Evolutionary conservation across 805 yeast genomes (phyloP), one percentile per base, ranked within the genome.

Genomic region (Monosporozyma yasuniensis): DNA sequence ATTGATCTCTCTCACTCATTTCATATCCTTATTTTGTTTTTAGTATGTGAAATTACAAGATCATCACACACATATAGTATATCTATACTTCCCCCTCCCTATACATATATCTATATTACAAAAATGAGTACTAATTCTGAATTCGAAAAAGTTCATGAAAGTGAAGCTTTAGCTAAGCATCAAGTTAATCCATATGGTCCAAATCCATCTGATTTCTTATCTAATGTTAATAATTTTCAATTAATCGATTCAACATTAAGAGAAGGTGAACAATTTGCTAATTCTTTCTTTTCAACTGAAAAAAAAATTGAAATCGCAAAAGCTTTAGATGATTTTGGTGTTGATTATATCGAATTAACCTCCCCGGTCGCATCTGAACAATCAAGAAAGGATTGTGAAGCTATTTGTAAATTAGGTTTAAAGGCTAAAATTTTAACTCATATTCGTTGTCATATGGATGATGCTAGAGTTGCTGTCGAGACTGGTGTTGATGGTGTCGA

Each of bases 401-500:
- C 98, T 52, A 91, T 91, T 60, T 93, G 98, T 77, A 93, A 93
- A 76, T 77, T 93, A 58, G 98, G 98, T n/a, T 80, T 91, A 67
- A 88, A 86, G 73, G 91, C 97, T 59, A 91, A 93, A 75, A 89
- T 91, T 57, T 79, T 91, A 59, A 91, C 99, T 45, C 98, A 91
- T 70, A 93, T 93, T 59, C 81, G 98, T 70, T 91, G 99, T 72
- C 97, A 91, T 73, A 91, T 91, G 98, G 97, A 91, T 70, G 99
- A 91, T 63, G 99, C 98, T 50, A 78, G 83, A 61, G 87, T 91
- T 51, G 99, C 99, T 5, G 99, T 91, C 44, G 91, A 87, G 65
- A 91, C 98, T 38, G 98, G 99, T 67, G 99, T 93, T 48, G 98
- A 93, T 67, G 99, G 98, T 71, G 98, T 91, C 53, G 97, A 93